phyloP scores from a whole-genome alignment of 1,139 yeast species.

The Yamadazyma atlantica region DNA sequence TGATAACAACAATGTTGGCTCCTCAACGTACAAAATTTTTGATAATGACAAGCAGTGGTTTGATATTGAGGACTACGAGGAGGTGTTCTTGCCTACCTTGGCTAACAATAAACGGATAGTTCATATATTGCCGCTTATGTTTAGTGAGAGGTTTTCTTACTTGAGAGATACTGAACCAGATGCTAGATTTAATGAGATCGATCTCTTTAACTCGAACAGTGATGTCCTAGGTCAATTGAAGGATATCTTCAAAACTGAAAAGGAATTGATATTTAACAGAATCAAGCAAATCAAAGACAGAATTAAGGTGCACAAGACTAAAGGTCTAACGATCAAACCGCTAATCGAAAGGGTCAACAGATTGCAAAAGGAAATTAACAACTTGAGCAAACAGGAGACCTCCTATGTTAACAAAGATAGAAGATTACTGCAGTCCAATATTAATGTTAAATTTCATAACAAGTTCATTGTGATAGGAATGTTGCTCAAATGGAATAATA shows the following conservation, averaged over 20 bases:
- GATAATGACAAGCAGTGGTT: conserved; percentile 43
- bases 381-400: conserved; percentile 9
- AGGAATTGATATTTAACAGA: conserved; percentile 27
- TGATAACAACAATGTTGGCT: conserved; percentile 11
- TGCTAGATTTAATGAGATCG: conserved; percentile 13
- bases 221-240: conserved; percentile 17
- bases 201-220: conserved; percentile 12
- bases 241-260: conserved; percentile 28
- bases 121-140: conserved; percentile 34
- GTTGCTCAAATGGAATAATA: conserved; percentile 46
- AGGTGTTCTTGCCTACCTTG: conserved; percentile 34
- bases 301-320: conserved; percentile 15
- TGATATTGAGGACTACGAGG: conserved; percentile 44
- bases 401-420: conserved; percentile 8
- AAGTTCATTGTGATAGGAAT: conserved; percentile 40
- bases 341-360: conserved; percentile 22
- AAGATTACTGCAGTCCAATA: conserved; percentile 15
- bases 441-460: conserved; percentile 35
- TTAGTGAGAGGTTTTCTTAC: conserved; percentile 39
- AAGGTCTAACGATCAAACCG: conserved; percentile 11
- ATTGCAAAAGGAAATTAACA: conserved; percentile 24
- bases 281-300: conserved; percentile 26
- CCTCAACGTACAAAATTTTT: conserved; percentile 25
- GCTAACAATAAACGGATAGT: conserved; percentile 22
- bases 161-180: conserved; percentile 34